phyloP scores from a whole-genome alignment of 2,329 filamentous ascomycete species.

The Monilinia laxa region DNA sequence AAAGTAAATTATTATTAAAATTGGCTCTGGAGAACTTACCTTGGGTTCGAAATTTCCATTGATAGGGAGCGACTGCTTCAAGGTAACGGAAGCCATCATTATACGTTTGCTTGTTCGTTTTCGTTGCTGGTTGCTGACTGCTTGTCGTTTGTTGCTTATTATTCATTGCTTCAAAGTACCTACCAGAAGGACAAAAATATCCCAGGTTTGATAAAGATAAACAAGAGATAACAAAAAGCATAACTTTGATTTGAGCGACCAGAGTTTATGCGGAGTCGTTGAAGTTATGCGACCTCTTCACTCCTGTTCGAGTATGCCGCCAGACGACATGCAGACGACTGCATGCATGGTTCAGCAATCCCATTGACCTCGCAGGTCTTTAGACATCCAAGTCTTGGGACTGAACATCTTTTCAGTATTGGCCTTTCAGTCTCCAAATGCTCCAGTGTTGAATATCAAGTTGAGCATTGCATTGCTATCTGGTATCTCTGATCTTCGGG shows the following conservation, averaged over 20 bases:
- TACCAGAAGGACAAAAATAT: neutral
- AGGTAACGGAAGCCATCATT: neutral
- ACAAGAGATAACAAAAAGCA: neutral
- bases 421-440: neutral
- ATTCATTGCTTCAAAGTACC: neutral
- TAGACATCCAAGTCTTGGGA: neutral
- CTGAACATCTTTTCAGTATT: neutral
- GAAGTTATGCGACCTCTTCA: neutral
- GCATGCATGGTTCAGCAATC: neutral
- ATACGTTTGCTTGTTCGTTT: neutral
- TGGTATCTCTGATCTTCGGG: neutral
- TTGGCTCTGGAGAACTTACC: neutral
- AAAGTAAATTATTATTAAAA: neutral
- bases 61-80: neutral
- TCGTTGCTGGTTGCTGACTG: neutral
- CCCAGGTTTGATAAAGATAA: neutral
- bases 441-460: neutral
- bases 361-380: neutral
- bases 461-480: neutral
- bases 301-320: neutral
- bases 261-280: neutral
- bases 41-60: neutral
- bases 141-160: neutral
- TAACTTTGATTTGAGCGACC: neutral
- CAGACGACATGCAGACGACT: neutral